Conservation (phyloP, 345 rosid species). For the Moricandia moricandioides region DNA sequence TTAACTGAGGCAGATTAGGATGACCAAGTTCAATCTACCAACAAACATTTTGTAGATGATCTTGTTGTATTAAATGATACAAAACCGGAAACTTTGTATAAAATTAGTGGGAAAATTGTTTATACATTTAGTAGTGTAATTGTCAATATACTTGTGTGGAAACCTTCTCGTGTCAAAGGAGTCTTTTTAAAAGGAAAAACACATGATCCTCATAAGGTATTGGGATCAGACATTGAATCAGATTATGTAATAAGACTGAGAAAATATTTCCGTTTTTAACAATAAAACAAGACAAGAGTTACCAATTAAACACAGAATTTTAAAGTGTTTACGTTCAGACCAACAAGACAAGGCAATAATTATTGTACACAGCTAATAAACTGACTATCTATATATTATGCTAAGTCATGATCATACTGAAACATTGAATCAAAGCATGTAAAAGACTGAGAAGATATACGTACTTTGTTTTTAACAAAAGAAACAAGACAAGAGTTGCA, state of each 20-base stretch:
- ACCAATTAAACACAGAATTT: background rate
- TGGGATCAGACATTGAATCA: too few relatives aligned
- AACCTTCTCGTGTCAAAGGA: too few relatives aligned
- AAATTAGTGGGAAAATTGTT: too few relatives aligned
- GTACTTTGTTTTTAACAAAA: background rate
- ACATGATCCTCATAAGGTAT: too few relatives aligned
- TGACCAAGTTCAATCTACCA: slow-evolving; percentile 21
- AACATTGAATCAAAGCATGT: too few relatives aligned
- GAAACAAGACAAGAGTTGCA: background rate
- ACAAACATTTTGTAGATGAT: slow-evolving; percentile 19
- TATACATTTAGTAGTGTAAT: background rate
- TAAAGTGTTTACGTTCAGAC: background rate
- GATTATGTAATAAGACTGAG: background rate
- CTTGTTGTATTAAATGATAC: background rate
- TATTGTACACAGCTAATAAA: background rate
- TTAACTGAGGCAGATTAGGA: slow-evolving; percentile 14
- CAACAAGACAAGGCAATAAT: background rate
- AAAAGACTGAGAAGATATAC: background rate
- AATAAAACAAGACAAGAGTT: background rate
- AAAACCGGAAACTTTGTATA: background rate
- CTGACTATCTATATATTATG: background rate
- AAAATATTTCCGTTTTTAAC: background rate
- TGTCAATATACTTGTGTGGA: too few relatives aligned
- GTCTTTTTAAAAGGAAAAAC: too few relatives aligned
- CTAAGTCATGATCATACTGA: slow-evolving; percentile 2